phyloP scores from a whole-genome alignment of 306 rosid species.

The Alnus glutinosa region DNA sequence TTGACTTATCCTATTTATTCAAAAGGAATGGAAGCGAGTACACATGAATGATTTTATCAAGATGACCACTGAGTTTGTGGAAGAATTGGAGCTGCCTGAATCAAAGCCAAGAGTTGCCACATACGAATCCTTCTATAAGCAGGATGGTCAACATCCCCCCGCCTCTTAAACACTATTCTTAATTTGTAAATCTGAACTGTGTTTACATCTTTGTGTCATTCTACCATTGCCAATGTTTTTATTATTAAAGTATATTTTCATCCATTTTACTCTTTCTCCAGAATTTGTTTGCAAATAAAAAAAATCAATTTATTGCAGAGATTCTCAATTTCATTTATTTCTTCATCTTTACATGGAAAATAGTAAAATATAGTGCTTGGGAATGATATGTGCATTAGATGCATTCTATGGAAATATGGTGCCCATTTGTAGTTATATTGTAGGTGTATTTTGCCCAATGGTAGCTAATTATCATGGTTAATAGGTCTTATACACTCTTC shows the following conservation, averaged over 20 bases:
- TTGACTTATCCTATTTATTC: conserved; percentile 19
- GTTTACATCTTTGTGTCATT: neutral
- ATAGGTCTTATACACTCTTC: no score
- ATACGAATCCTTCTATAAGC: conserved; percentile 59
- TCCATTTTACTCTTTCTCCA: neutral
- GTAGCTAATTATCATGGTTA: no score
- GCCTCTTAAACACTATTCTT: conserved; percentile 31
- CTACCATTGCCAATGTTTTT: neutral
- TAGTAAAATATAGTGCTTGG: neutral
- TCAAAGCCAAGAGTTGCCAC: conserved; percentile 75
- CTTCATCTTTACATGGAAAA: neutral
- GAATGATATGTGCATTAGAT: neutral
- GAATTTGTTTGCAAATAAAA: neutral
- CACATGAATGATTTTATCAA: conserved; percentile 66
- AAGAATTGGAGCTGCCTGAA: conserved; percentile 67
- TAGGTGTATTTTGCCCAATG: no score
- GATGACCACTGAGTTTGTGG: conserved; percentile 63
- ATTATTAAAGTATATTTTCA: neutral
- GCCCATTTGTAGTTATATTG: no score
- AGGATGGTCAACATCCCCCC: conserved; percentile 40
- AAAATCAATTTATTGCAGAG: neutral
- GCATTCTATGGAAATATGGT: neutral
- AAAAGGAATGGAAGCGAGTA: conserved; percentile 70
- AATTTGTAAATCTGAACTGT: conserved; percentile 22
- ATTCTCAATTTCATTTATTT: neutral